Evolutionary conservation across 1,284 basidiomycete species (phyloP).

Genomic region (Cystobasidiaceae sp.): DNA sequence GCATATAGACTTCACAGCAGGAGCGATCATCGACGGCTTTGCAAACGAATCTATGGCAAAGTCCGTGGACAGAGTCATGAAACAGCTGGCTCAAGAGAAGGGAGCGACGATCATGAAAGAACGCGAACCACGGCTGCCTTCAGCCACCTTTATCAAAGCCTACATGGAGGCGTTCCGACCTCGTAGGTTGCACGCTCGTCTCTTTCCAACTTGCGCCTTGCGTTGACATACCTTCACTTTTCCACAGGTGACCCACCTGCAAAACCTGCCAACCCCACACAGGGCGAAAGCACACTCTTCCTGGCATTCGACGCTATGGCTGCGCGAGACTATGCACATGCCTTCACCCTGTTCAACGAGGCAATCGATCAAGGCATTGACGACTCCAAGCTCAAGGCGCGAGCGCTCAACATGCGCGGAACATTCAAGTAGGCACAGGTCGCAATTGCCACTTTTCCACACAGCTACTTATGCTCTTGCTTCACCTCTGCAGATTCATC

Average conservation of each 20-base stretch:
- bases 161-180: slow-evolving; percentile 93
- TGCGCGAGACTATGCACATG: slow-evolving; percentile 81
- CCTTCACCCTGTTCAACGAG: slow-evolving; percentile 74
- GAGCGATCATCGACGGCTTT: slow-evolving; percentile 91
- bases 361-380: slow-evolving; percentile 83
- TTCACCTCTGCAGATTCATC: slow-evolving; percentile 48
- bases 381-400: slow-evolving; percentile 63
- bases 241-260: slow-evolving; percentile 60
- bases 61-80: slow-evolving; percentile 86
- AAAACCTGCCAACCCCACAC: slow-evolving; percentile 67
- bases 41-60: slow-evolving; percentile 70
- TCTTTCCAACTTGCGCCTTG: not conserved
- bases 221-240: not conserved
- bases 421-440: slow-evolving; percentile 89
- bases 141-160: slow-evolving; percentile 86
- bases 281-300: slow-evolving; percentile 77
- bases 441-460: no score
- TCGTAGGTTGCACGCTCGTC: slow-evolving; percentile 6
- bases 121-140: slow-evolving; percentile 81
- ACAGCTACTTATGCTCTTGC: not conserved
- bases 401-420: slow-evolving; percentile 87
- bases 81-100: slow-evolving; percentile 69
- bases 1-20: slow-evolving; percentile 83
- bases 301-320: slow-evolving; percentile 76
- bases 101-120: slow-evolving; percentile 52